phyloP scores from a whole-genome alignment of 441 rosid species.

The Breynia disticha region DNA sequence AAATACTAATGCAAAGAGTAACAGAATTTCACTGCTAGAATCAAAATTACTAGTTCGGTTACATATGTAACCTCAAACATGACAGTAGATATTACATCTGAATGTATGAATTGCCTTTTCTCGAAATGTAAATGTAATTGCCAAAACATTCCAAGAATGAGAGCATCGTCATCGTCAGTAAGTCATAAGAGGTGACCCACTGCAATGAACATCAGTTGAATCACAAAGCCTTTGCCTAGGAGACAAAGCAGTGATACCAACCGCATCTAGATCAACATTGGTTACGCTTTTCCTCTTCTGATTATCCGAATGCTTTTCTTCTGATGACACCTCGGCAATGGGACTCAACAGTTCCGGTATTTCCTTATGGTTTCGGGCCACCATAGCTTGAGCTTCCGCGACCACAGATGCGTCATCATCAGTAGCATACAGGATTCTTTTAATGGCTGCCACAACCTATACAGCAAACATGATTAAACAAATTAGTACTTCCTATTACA shows the following conservation, averaged over 20 bases:
- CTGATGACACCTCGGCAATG: slow-evolving; percentile 56
- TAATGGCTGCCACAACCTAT: slow-evolving; percentile 73
- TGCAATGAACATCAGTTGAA: slow-evolving; percentile 79
- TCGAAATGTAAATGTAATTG: slow-evolving; percentile 6
- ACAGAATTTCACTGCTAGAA: too few relatives aligned
- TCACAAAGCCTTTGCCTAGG: slow-evolving; percentile 83
- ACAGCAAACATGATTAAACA: slow-evolving; percentile 1
- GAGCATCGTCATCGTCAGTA: slow-evolving; percentile 27
- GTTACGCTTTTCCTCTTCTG: slow-evolving; percentile 68
- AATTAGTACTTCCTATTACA: neutral
- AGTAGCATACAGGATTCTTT: slow-evolving; percentile 68
- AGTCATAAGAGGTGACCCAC: slow-evolving; percentile 84
- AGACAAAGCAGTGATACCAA: slow-evolving; percentile 55
- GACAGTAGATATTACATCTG: neutral
- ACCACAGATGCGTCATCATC: slow-evolving; percentile 59
- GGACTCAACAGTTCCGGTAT: slow-evolving; percentile 50
- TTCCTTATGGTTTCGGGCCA: slow-evolving; percentile 26
- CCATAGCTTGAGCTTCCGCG: slow-evolving; percentile 67
- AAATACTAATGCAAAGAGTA: neutral
- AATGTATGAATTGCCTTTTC: neutral
- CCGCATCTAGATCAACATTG: slow-evolving; percentile 67
- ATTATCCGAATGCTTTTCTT: slow-evolving; percentile 48
- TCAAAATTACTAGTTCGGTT: too few relatives aligned
- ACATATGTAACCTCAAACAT: too few relatives aligned
- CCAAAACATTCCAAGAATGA: neutral